Evolutionary conservation across 192 early-diverging fungal genomes (phyloP).

Genomic region (Haplosporangium gracile): DNA sequence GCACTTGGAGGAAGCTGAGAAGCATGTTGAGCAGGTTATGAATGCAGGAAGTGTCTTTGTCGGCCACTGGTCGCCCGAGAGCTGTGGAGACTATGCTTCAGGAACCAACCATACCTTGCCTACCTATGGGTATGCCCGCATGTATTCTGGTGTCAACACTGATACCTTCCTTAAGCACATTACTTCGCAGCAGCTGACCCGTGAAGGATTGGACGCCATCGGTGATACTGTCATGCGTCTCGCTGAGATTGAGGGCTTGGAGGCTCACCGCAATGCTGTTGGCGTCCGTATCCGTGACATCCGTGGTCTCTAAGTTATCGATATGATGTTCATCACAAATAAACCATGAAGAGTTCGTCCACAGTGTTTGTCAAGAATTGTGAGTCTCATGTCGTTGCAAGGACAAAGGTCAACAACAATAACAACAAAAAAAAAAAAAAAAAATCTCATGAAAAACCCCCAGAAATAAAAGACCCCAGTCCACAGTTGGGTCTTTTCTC

Average conservation of each 20-base stretch:
- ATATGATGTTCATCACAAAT: background rate
- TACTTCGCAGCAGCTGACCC: slow-evolving; percentile 92
- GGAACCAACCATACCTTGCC: slow-evolving; percentile 99
- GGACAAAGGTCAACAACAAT: too few relatives aligned
- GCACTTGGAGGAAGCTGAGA: slow-evolving; percentile 83
- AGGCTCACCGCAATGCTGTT: slow-evolving; percentile 98
- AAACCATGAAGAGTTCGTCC: background rate
- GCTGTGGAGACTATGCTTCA: slow-evolving; percentile 99
- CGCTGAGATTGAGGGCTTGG: slow-evolving; percentile 95
- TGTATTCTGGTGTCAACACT: slow-evolving; percentile 99
- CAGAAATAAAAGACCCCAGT: too few relatives aligned
- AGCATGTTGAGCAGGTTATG: slow-evolving; percentile 71
- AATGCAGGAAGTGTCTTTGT: slow-evolving; percentile 99
- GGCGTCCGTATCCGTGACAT: slow-evolving; percentile 85
- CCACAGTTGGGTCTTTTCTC: too few relatives aligned
- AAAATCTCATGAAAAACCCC: too few relatives aligned
- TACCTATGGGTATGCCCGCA: slow-evolving; percentile 97
- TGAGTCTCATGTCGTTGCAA: too few relatives aligned
- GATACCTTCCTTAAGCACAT: slow-evolving; percentile 98
- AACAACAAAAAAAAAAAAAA: too few relatives aligned
- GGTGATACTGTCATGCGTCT: slow-evolving; percentile 95
- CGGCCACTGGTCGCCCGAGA: slow-evolving; percentile 95
- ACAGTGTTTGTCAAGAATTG: background rate
- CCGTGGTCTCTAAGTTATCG: slow-evolving; percentile 27
- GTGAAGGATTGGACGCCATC: slow-evolving; percentile 85